Evolutionary conservation across 2,329 filamentous ascomycete genomes (phyloP), one percentile per base, ranked within the genome.

Genomic region (Diplodia corticola): DNA sequence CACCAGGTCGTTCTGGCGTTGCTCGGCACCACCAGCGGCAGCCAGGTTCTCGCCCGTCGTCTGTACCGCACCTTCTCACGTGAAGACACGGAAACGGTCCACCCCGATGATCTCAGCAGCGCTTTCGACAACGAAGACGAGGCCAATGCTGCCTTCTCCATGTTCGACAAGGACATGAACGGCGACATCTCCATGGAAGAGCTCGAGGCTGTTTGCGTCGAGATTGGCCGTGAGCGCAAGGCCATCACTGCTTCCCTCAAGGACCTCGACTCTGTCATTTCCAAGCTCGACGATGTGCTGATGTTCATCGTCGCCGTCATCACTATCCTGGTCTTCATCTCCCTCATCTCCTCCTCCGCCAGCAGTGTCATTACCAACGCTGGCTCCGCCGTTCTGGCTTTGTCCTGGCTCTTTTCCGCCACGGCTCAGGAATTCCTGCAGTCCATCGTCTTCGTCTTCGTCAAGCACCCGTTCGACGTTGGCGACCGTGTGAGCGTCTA

Each of bases 381-480:
- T 28, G 93, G 94, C 3, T 95, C 92, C 1, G 88, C 91, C 3
- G 84, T 97, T n/a, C 84, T 98, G 6, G 94, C 93, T 65, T 83
- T 97, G 1, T 93, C 92, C 0, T 98, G 94, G 94, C 83, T 97
- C 65, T 92, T 98, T 71, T 92, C 93, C 68, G 91, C 91, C 0
- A 97, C 94, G 0, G 94, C 94, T 0, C 93, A 97, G 74, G 94
- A 98, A 74, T 97, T 98, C 71, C 82, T 97, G 2, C 93, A 97
- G 79, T 97, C 93, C 10, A 88, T 94, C 74, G 91, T 97, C 71
- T 97, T 97, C 75, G 93, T 97, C 70, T 97, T 97, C 72, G 89
- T 97, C 79, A 97, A 97, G 81, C 94, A 98, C 76, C 94, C 94
- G 0, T 98, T 97, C 72, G 94, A 98, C 77, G 93, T 97, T 4